phyloP scores from a whole-genome alignment of 768 basidiomycete species.

The Phanerochaete sordida region DNA sequence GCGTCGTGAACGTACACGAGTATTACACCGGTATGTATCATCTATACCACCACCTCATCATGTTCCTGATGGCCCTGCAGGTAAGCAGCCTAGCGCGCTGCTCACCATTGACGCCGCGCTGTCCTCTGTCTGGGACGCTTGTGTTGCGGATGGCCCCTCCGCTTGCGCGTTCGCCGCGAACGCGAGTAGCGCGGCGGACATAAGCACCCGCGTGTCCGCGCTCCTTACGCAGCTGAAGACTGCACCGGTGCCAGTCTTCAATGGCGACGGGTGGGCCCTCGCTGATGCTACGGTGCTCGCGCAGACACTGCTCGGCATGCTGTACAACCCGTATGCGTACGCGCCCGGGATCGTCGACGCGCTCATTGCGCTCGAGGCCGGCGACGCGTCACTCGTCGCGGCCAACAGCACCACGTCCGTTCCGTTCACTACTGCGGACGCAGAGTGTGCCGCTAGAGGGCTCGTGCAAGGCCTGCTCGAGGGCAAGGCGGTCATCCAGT shows the following conservation, averaged over 20 bases:
- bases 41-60: too few relatives aligned
- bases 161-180: conserved; percentile 23
- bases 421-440: background rate
- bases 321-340: conserved; percentile 5
- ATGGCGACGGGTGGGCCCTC: background rate
- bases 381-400: background rate
- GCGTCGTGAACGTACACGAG: conserved; percentile 20
- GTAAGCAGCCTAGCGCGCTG: conserved; percentile 9
- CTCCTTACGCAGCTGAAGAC: background rate
- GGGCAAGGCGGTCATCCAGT: too few relatives aligned
- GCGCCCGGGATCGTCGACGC: background rate
- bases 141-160: conserved; percentile 18
- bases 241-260: background rate
- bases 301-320: background rate
- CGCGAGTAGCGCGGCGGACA: conserved; percentile 11
- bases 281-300: conserved; percentile 6
- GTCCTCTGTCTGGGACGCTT: conserved; percentile 16
- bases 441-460: background rate
- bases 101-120: conserved; percentile 12
- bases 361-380: conserved; percentile 4
- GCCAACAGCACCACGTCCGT: background rate
- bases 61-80: too few relatives aligned
- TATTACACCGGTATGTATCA: conserved; percentile 17
- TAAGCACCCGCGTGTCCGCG: conserved; percentile 15
- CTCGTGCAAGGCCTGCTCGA: background rate